These are phyloP conservation scores for Debaryomyces maramus DNA, from an alignment of 805 yeast genomes.

Conservation along the genomic window DNA sequence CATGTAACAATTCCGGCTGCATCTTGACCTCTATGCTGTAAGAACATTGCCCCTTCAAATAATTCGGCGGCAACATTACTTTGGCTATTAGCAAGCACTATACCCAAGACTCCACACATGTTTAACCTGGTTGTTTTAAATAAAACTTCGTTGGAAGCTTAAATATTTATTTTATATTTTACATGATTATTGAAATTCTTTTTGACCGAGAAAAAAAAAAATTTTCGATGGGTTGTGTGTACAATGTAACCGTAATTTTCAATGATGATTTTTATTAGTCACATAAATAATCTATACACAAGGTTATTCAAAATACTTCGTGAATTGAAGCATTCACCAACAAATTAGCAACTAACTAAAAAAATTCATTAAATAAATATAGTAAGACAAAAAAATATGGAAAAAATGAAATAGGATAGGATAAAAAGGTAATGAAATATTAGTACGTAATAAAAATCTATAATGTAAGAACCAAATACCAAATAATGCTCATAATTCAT, in stretches of 20 bases:
- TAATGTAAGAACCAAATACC: constrained; percentile 9
- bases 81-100: constrained; percentile 74
- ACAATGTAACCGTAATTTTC: background rate
- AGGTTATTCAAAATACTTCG: background rate
- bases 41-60: constrained; percentile 86
- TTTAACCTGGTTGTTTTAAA: background rate
- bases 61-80: constrained; percentile 83
- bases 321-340: constrained; percentile 4
- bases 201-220: too few species aligned
- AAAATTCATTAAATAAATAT: constrained; percentile 2
- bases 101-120: constrained; percentile 96
- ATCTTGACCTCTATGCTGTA: constrained; percentile 98
- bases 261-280: background rate
- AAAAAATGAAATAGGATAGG: background rate
- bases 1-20: constrained; percentile 99
- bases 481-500: constrained; percentile 6
- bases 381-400: background rate
- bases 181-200: too few species aligned
- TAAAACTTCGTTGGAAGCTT: too few species aligned
- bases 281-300: background rate
- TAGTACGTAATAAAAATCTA: constrained; percentile 9
- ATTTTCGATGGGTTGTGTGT: background rate
- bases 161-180: too few species aligned
- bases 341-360: constrained; percentile 1
- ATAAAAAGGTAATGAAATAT: background rate